A percentile compares a stretch with the other conserved stretches of the same genome.
phyloP scores from a whole-genome alignment of 2,329 filamentous ascomycete genomes.

The Sporothrix dimorphospora region DNA sequence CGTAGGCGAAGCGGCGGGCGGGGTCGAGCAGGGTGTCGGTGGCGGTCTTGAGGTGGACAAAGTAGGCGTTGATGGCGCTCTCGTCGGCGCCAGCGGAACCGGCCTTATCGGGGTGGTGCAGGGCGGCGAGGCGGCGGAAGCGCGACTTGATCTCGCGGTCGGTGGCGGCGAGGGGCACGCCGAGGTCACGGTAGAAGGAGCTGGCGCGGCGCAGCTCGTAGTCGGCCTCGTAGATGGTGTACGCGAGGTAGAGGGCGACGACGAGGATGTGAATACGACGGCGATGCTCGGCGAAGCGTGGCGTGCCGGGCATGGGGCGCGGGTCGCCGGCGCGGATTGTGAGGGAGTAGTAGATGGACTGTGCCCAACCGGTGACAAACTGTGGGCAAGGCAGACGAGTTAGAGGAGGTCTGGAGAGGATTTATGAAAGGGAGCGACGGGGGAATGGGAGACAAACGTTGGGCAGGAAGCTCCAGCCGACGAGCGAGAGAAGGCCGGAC shows the following conservation, averaged over 20 bases:
- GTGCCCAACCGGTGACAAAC: slow-evolving; percentile 77
- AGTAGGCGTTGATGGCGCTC: slow-evolving; percentile 54
- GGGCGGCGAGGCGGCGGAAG: slow-evolving; percentile 75
- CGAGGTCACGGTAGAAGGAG: slow-evolving; percentile 79
- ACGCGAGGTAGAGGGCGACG: slow-evolving; percentile 80
- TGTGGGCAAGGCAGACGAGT: slow-evolving; percentile 42
- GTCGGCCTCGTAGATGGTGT: slow-evolving; percentile 92
- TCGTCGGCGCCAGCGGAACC: slow-evolving; percentile 42
- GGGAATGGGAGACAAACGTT: slow-evolving; percentile 43
- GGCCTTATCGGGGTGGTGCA: slow-evolving; percentile 83
- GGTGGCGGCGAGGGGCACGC: slow-evolving; percentile 67
- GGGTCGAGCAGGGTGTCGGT: slow-evolving; percentile 81
- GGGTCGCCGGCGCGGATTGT: slow-evolving; percentile 88
- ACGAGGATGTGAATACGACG: slow-evolving; percentile 82
- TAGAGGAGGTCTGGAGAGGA: not conserved
- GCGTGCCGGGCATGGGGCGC: slow-evolving; percentile 70
- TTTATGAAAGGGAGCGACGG: not conserved
- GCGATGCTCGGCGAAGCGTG: slow-evolving; percentile 72
- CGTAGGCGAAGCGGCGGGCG: slow-evolving; percentile 81
- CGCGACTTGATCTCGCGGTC: slow-evolving; percentile 80
- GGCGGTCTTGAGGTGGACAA: slow-evolving; percentile 81
- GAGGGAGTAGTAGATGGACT: slow-evolving; percentile 82
- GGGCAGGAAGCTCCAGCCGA: slow-evolving; percentile 62
- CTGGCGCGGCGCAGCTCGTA: slow-evolving; percentile 71
- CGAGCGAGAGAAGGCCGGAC: slow-evolving; percentile 56